Base-by-base conservation (phyloP, 148 eudicot genomes). In the Amaranthus palmeri region DNA sequence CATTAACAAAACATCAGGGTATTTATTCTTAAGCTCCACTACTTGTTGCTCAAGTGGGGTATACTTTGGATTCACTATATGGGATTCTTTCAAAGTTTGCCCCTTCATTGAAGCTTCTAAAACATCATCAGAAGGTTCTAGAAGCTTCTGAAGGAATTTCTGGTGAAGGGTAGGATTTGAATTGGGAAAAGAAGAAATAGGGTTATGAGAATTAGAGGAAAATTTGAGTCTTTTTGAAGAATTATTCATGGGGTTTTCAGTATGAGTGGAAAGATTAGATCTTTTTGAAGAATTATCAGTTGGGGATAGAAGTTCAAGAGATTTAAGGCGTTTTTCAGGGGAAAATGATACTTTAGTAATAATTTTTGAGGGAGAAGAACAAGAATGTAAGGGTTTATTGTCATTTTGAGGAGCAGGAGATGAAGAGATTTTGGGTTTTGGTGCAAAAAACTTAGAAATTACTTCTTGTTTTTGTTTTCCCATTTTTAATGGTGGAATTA, bases 41-140 rank as follows among this genome's bases (percentile, higher is more conserved):
- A 95, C 97, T 77, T 95, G 98, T 42, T 85, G 82, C 71, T 93
- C 98, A 12, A 93, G 83, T 13, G 97, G 98, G 52, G 98, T 93
- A 74, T 85, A 93, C 79, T 86, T 92, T 2, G 81, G 72, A 10
- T 76, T 78, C 13, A 54, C 5, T 73, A 12, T 11, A 36, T 78
- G 76, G 72, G 80, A 11, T 14, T 73, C 65, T 25, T 25, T 25
- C 36, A 25, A 25, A 25, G 36, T 25, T 25, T 25, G 36, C 36
- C 36, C 36, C 52, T 66, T 25, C 25, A 8, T 18, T 65, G 81
- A 78, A 81, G 76, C 75, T 68, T 83, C 86, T 61, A 76, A 72
- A 83, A 69, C 77, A 53, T 88, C 84, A 9, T 78, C 74, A 51
- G 89, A 64, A 13, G 96, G 96, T 80, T 91, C 97, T 57, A 93